phyloP scores from a whole-genome alignment of 2,329 filamentous ascomycete species.

The Cercospora sojina region DNA sequence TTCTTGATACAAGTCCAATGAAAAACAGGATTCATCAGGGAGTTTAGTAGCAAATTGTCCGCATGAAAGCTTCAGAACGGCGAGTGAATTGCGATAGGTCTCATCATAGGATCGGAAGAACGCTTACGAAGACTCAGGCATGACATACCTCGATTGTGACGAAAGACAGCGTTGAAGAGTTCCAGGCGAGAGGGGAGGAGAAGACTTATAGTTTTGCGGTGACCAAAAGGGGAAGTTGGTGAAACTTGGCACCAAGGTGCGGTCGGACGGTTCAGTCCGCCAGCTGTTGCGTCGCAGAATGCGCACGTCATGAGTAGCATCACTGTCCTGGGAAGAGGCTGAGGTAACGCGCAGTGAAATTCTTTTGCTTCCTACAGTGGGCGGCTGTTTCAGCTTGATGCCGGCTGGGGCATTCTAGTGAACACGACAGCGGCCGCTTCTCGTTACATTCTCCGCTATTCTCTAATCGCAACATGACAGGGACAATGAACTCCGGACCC shows the following conservation, averaged over 20 bases:
- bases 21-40: background rate
- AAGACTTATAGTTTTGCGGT: background rate
- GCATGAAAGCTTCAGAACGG: conserved; percentile 1
- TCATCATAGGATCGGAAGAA: background rate
- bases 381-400: too few species aligned
- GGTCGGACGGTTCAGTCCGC: background rate
- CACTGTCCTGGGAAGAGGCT: too few species aligned
- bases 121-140: background rate
- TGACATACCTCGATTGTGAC: background rate
- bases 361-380: too few species aligned
- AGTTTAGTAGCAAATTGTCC: background rate
- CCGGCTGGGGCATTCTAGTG: too few species aligned
- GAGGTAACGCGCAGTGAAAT: too few species aligned
- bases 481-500: too few species aligned
- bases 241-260: background rate
- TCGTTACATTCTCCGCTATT: too few species aligned
- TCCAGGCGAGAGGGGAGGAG: background rate
- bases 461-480: too few species aligned
- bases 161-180: background rate
- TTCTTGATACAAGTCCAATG: background rate
- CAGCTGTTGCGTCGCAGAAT: background rate
- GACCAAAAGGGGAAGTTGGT: background rate
- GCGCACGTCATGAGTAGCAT: too few species aligned
- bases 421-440: too few species aligned
- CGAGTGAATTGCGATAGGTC: background rate